phyloP scores from a whole-genome alignment of 2,329 filamentous ascomycete species.

The Epichloe sp. region DNA sequence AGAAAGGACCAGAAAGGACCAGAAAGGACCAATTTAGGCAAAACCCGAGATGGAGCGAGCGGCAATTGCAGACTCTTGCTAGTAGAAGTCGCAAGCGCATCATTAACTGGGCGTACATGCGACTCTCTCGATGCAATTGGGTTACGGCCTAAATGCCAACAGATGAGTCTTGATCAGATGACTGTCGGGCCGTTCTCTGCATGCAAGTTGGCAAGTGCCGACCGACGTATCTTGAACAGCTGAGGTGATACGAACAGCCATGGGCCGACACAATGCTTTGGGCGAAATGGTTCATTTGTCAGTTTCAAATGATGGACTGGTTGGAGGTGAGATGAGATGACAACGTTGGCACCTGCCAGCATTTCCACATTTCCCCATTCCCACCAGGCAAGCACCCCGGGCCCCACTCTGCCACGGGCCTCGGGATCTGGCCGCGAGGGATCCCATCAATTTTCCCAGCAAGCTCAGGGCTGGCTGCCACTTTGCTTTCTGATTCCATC shows the following conservation, averaged over 20 bases:
- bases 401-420: neutral
- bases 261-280: neutral
- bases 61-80: neutral
- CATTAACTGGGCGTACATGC: neutral
- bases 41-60: neutral
- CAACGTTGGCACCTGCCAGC: too few species aligned
- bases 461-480: neutral
- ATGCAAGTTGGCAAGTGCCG: neutral
- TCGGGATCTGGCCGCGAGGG: neutral
- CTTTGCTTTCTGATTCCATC: neutral
- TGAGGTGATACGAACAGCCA: neutral
- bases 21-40: neutral
- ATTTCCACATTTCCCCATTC: too few species aligned
- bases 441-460: constrained; percentile 2
- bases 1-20: too few species aligned
- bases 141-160: constrained; percentile 1
- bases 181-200: neutral
- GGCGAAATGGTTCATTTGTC: too few species aligned
- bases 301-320: neutral
- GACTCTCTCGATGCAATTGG: neutral
- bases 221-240: neutral
- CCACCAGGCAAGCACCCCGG: too few species aligned
- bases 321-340: neutral
- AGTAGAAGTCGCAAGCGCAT: neutral
- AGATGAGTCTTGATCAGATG: neutral